Conservation (phyloP, 352 stramenopile genomes). For the Globisporangium abappressorium region DNA sequence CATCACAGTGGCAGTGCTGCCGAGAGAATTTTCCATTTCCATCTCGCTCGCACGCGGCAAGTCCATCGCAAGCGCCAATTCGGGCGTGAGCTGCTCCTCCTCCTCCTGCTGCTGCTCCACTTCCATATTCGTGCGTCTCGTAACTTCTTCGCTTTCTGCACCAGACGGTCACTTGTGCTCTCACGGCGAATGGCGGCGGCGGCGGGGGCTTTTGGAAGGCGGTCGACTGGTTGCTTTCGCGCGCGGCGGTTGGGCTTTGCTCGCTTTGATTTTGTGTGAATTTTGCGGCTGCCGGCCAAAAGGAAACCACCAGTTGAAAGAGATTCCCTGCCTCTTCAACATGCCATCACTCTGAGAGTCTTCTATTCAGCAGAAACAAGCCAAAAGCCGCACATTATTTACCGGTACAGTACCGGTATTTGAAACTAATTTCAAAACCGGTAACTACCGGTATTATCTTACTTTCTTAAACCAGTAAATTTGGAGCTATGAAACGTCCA, state of each 20-base stretch:
- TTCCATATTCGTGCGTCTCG: constrained; percentile 4
- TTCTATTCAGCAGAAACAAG: constrained; percentile 6
- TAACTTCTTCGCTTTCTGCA: background rate
- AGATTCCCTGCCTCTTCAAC: background rate
- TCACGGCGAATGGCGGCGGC: background rate
- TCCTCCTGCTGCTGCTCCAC: constrained; percentile 6
- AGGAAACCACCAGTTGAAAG: background rate
- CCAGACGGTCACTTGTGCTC: background rate
- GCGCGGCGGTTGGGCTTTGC: constrained; percentile 3
- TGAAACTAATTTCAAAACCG: no score
- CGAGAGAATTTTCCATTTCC: background rate
- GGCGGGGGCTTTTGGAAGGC: background rate
- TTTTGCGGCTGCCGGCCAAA: background rate
- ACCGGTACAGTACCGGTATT: no score
- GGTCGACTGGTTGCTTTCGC: background rate
- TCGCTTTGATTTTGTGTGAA: background rate
- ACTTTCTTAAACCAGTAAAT: no score
- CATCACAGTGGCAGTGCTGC: background rate
- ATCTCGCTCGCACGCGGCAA: background rate
- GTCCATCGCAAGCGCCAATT: background rate
- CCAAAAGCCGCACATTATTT: no score
- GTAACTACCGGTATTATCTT: no score
- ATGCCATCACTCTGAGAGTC: constrained; percentile 1
- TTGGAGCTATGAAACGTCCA: no score
- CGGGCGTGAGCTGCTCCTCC: background rate